phyloP scores from a whole-genome alignment of 2,329 filamentous ascomycete genomes.

The Tolypocladium pustulatum region DNA sequence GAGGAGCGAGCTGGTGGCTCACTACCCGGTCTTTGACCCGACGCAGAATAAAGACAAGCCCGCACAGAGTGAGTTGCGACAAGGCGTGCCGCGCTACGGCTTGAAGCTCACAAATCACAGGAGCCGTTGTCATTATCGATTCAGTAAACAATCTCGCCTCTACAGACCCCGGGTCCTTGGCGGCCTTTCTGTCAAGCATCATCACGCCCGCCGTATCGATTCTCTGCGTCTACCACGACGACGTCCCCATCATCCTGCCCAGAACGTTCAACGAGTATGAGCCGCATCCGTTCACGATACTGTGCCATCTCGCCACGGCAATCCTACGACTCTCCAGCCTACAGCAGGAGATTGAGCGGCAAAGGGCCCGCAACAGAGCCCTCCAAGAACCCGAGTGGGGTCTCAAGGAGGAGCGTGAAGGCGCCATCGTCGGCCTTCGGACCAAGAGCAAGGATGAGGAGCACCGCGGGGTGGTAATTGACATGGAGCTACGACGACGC shows the following conservation, averaged over 20 bases:
- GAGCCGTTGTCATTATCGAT: constrained; percentile 69
- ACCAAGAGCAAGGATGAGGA: constrained; percentile 31
- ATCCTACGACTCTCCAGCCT: constrained; percentile 66
- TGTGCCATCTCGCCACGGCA: constrained; percentile 82
- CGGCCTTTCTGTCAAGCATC: constrained; percentile 58
- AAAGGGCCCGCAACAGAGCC: constrained; percentile 67
- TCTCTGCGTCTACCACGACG: constrained; percentile 71
- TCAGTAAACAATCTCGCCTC: constrained; percentile 58
- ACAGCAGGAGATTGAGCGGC: constrained; percentile 61
- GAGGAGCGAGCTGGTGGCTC: constrained; percentile 46
- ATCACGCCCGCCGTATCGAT: constrained; percentile 60
- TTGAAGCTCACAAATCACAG: constrained; percentile 28
- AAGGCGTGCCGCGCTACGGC: not conserved
- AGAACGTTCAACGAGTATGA: constrained; percentile 41
- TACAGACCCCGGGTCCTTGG: constrained; percentile 43
- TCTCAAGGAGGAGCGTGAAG: constrained; percentile 65
- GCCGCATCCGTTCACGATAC: constrained; percentile 59
- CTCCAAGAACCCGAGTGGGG: constrained; percentile 70
- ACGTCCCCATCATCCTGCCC: constrained; percentile 52
- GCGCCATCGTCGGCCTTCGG: constrained; percentile 59
- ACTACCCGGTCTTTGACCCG: constrained; percentile 31
- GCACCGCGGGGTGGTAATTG: constrained; percentile 52
- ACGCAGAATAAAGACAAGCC: constrained; percentile 22
- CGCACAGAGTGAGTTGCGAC: constrained; percentile 29
- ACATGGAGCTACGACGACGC: constrained; percentile 78